Base-by-base conservation (phyloP, 2,329 filamentous ascomycete species). In the Cordyceps cicadae region DNA sequence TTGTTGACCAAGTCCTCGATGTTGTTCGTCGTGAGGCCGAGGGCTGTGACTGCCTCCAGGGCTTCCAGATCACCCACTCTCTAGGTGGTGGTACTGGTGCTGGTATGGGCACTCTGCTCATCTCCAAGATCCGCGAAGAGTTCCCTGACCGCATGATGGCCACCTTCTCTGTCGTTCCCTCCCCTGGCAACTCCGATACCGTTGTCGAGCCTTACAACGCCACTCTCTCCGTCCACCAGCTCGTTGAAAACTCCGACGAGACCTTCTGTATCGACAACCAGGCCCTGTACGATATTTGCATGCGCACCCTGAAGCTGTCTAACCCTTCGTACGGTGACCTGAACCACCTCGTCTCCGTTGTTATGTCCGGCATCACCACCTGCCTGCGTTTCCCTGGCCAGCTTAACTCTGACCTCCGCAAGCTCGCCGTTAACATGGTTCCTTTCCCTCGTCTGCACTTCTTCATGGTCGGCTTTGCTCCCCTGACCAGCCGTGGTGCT, bases 251-350 rank as follows among this genome's bases (percentile, higher is more conserved):
- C 88, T 99, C 94, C 55, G 94, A 99, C 77, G 92, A 95, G 89
- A 99, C 94, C 77, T 99, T 97, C 87, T 99, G 94, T 83, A 99
- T 99, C 78, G 94, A 99, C 79, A 99, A 99, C 85, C 93, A 99
- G 87, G 94, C 94, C 77, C 87, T 99, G 70, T 99, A 99, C 85
- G 94, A 99, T 76, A 99, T 99, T 74, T 99, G 94, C 90, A 97
- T 97, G 91, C 90, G 93, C 76, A 99, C 94, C 65, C 88, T 99
- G 68, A 99, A 99, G 90, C 90, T 99, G 75, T 88, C 88, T 75
- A 93, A 96, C 85, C 94, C 94, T 74, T 97, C 93, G 45, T 99
- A 99, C 79, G 94, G 94, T 76, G 94, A 99, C 81, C 84, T 99
- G 71, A 99, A 99, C 89, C 91, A 99, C 85, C 88, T 99, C 69